phyloP scores from a whole-genome alignment of 2,329 filamentous ascomycete species.

The Dactylellina sp. region DNA sequence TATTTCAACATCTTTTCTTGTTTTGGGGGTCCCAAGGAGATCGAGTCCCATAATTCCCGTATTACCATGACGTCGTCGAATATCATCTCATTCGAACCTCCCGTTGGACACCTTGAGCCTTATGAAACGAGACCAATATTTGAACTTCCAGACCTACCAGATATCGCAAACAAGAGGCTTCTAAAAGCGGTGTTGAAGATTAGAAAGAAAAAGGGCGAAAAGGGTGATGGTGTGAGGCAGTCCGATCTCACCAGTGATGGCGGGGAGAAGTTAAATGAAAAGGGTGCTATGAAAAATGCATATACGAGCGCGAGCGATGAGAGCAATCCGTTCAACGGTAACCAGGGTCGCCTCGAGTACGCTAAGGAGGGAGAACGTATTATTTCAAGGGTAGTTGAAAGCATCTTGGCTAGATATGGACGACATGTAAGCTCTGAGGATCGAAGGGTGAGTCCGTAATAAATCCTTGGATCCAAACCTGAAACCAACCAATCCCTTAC shows the following conservation, averaged over 20 bases:
- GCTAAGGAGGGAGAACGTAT: background rate
- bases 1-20: constrained; percentile 27
- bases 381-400: constrained; percentile 6
- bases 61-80: constrained; percentile 42
- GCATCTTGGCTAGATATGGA: background rate
- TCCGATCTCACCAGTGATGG: background rate
- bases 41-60: constrained; percentile 24
- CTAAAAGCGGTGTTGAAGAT: constrained; percentile 29
- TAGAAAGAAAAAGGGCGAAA: constrained; percentile 20
- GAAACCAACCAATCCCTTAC: too few relatives aligned
- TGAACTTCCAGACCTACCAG: constrained; percentile 30
- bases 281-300: background rate
- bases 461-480: too few relatives aligned
- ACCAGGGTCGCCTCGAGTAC: background rate
- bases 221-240: too few relatives aligned
- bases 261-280: background rate
- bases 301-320: background rate
- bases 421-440: background rate
- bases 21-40: constrained; percentile 21
- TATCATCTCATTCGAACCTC: constrained; percentile 30
- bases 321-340: background rate
- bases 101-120: constrained; percentile 40
- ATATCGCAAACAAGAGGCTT: constrained; percentile 22
- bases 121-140: constrained; percentile 18
- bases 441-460: constrained; percentile 6